A percentile compares a stretch with the other conserved stretches of the same genome.
These are phyloP conservation scores for Quercus aquifolioides DNA, from an alignment of 306 rosid genomes.

Conservation along the genomic window DNA sequence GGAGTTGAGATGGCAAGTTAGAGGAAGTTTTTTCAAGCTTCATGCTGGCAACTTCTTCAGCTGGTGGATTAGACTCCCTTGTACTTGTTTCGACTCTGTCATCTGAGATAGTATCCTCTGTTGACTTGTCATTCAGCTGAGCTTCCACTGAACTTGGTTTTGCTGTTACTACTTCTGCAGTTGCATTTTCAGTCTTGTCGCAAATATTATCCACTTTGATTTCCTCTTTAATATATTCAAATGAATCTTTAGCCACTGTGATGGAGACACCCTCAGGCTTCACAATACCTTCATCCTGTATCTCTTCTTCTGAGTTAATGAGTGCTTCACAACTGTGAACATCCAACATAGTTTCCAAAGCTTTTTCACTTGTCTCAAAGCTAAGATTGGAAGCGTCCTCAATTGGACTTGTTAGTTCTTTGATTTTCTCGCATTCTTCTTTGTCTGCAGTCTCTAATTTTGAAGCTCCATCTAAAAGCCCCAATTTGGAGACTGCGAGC, in stretches of 20 bases:
- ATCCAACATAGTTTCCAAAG: neutral
- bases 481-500: conserved; percentile 3
- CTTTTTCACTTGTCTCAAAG: neutral
- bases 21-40: neutral
- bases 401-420: neutral
- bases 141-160: neutral
- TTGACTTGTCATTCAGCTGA: neutral
- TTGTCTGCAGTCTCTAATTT: neutral
- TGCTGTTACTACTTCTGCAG: neutral
- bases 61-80: neutral
- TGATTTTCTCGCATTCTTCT: neutral
- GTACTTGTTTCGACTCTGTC: neutral
- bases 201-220: neutral
- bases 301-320: conserved; percentile 7
- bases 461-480: neutral
- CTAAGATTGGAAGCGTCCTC: neutral
- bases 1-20: neutral
- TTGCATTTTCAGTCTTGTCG: neutral
- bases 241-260: neutral
- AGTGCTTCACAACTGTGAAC: neutral
- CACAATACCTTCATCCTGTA: neutral
- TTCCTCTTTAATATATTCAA: neutral
- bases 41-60: neutral
- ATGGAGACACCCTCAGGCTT: neutral
- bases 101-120: neutral